Conservation (phyloP, 2,329 filamentous ascomycete species). For the Thielaviopsis ethacetica region DNA sequence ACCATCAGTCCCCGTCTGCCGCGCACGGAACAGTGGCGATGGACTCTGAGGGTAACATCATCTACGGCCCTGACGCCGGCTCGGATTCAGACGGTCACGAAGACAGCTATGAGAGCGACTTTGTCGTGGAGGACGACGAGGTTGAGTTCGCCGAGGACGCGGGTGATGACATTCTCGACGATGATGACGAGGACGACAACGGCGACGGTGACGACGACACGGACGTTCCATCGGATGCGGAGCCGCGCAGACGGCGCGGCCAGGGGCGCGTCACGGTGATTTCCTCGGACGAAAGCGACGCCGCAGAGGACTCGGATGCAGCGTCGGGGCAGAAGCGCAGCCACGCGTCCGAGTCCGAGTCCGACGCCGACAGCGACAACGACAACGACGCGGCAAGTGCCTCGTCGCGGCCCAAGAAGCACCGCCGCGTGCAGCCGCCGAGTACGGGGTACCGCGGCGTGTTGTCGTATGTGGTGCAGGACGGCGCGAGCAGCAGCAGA, state of each 20-base stretch:
- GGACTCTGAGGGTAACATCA: neutral
- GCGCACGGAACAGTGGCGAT: neutral
- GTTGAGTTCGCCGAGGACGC: constrained; percentile 3
- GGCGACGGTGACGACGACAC: neutral
- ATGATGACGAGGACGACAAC: no score
- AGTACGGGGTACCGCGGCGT: neutral
- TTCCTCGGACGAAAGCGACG: neutral
- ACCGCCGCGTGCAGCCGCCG: neutral
- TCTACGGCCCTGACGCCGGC: neutral
- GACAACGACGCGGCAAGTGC: neutral
- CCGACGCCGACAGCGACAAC: neutral
- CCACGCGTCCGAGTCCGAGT: neutral
- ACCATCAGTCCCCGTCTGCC: no score
- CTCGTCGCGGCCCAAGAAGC: neutral
- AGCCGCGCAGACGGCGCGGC: no score
- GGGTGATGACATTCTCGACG: neutral
- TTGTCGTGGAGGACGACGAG: constrained; percentile 7
- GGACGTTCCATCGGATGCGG: neutral
- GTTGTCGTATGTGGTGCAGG: neutral
- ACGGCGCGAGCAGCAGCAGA: neutral
- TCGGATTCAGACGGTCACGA: neutral
- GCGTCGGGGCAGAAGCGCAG: neutral
- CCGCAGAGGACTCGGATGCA: neutral
- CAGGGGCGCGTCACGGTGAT: neutral
- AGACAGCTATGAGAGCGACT: constrained; percentile 7